These are phyloP conservation scores for Sporothrix brasiliensis DNA, from an alignment of 2,329 filamentous ascomycete species.

Conservation along the genomic window DNA sequence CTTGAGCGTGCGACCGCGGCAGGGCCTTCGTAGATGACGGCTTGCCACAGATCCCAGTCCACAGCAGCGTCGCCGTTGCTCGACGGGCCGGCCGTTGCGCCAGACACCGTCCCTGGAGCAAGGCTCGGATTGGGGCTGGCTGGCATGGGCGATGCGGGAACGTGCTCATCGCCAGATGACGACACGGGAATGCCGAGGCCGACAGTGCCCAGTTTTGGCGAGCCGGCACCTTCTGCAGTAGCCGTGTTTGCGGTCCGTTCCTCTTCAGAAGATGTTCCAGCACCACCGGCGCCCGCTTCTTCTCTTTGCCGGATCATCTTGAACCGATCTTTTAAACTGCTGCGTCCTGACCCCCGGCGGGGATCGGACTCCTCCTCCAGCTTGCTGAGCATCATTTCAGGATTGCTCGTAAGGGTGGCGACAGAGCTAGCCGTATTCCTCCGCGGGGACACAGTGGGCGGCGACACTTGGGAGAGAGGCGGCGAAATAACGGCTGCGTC, in stretches of 20 bases:
- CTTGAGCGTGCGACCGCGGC: conserved; percentile 85
- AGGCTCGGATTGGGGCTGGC: conserved; percentile 69
- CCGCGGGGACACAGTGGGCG: conserved; percentile 54
- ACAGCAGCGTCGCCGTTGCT: conserved; percentile 68
- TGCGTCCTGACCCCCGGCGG: conserved; percentile 52
- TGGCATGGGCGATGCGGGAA: conserved; percentile 56
- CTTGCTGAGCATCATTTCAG: conserved; percentile 75
- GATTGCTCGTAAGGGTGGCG: conserved; percentile 76
- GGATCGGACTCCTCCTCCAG: conserved; percentile 67
- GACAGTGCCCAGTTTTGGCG: conserved; percentile 16
- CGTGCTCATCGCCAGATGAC: conserved; percentile 35
- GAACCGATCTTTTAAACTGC: conserved; percentile 76
- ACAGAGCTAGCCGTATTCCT: conserved; percentile 81
- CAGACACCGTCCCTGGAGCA: conserved; percentile 82
- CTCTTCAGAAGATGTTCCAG: conserved; percentile 52
- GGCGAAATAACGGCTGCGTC: conserved; percentile 49
- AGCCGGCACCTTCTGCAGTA: conserved; percentile 21
- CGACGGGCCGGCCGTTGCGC: conserved; percentile 74
- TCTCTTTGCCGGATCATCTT: conserved; percentile 75
- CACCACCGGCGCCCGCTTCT: conserved; percentile 61
- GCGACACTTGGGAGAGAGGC: conserved; percentile 53
- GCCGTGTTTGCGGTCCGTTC: conserved; percentile 50
- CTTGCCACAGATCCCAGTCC: conserved; percentile 99
- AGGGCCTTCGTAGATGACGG: conserved; percentile 91
- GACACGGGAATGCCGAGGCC: conserved; percentile 27